phyloP scores from a whole-genome alignment of 208 protist genomes.

The Blastocrithidia nonstop region DNA sequence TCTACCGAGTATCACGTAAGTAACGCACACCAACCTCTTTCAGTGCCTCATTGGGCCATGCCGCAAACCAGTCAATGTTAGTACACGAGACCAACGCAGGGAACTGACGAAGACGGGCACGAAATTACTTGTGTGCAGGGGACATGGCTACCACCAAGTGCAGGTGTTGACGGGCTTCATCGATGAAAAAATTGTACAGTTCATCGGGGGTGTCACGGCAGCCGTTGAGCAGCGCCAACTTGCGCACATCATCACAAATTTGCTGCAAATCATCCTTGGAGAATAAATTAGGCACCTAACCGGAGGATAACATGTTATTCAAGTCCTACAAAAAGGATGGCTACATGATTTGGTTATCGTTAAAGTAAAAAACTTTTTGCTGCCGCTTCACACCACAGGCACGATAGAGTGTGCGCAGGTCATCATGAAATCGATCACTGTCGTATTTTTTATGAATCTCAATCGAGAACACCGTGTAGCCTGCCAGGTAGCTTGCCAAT shows the following conservation, averaged over 20 bases:
- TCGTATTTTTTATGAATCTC: conserved; percentile 95
- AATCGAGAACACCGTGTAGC: conserved; percentile 92
- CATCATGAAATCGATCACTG: conserved; percentile 92
- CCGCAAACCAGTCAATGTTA: conserved; percentile 97
- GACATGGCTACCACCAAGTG: conserved; percentile 96
- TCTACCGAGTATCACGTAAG: conserved; percentile 70
- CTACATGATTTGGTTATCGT: conserved; percentile 95
- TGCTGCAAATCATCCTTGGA: conserved; percentile 88
- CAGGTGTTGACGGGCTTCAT: conserved; percentile 87
- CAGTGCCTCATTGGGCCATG: conserved; percentile 96
- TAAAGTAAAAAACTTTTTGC: conserved; percentile 95
- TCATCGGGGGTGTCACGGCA: conserved; percentile 84
- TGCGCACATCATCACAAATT: conserved; percentile 86
- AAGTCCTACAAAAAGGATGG: conserved; percentile 95
- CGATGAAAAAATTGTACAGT: conserved; percentile 94
- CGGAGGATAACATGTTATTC: conserved; percentile 95
- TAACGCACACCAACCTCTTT: conserved; percentile 85
- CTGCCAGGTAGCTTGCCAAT: conserved; percentile 92
- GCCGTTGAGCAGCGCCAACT: conserved; percentile 76
- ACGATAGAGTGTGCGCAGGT: conserved; percentile 93
- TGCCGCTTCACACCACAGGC: conserved; percentile 88
- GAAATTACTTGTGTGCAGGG: conserved; percentile 91
- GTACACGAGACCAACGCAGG: conserved; percentile 95
- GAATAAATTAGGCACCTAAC: conserved; percentile 97
- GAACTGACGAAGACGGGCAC: conserved; percentile 95